Percentiles rank a stretch among this genome's conserved stretches.
phyloP scores from a whole-genome alignment of 108 stramenopile species.

The Chaetoceros muelleri region DNA sequence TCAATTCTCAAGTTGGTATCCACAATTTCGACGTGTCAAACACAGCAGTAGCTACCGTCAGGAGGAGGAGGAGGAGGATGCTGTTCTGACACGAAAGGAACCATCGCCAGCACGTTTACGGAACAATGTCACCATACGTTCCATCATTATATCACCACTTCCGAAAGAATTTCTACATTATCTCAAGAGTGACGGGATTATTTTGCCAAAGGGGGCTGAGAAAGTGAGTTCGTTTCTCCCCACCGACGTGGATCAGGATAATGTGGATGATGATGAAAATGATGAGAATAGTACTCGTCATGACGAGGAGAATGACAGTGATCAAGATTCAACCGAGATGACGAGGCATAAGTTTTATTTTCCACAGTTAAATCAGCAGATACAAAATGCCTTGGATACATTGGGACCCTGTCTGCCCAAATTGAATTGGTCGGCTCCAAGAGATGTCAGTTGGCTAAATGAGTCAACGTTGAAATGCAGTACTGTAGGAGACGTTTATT shows the following conservation, averaged over 20 bases:
- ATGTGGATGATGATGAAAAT: conserved; percentile 11
- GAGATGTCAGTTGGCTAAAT: conserved; percentile 93
- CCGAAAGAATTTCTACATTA: conserved; percentile 62
- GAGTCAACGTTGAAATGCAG: conserved; percentile 75
- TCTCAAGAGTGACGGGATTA: conserved; percentile 72
- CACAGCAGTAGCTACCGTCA: background rate
- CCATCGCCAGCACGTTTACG: conserved; percentile 7
- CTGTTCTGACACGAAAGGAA: background rate
- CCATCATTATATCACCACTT: conserved; percentile 38
- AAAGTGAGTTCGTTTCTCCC: conserved; percentile 49
- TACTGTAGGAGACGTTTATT: conserved; percentile 83
- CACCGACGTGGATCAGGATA: conserved; percentile 5
- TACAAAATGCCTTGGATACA: conserved; percentile 32
- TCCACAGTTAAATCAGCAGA: conserved; percentile 29
- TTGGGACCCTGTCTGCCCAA: conserved; percentile 72
- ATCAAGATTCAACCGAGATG: conserved; percentile 15
- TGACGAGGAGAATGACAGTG: conserved; percentile 21
- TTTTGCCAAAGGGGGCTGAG: conserved; percentile 55
- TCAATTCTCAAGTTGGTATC: conserved; percentile 36
- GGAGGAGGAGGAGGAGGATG: too few species aligned
- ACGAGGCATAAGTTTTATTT: conserved; percentile 26
- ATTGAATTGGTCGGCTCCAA: conserved; percentile 83
- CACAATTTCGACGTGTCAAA: conserved; percentile 22
- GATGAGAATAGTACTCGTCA: conserved; percentile 10
- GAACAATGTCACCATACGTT: conserved; percentile 54